These are phyloP conservation scores for Candida odintsovae DNA, from an alignment of 805 yeast species.

Conservation along the genomic window DNA sequence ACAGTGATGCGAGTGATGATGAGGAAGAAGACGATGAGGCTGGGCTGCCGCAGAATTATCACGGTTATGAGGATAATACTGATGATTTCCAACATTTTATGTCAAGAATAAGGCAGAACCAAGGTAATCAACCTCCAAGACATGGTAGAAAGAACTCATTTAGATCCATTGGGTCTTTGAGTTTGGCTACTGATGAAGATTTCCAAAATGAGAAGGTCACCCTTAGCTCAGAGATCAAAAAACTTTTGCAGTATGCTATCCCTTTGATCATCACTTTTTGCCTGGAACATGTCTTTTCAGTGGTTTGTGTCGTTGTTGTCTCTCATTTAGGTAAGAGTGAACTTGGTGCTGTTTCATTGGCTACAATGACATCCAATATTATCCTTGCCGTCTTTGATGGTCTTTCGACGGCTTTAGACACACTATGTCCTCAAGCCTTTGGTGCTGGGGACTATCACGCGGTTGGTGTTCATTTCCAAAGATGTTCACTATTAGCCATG, in stretches of 20 bases:
- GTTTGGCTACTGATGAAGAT: slow-evolving; percentile 18
- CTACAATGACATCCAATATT: slow-evolving; percentile 78
- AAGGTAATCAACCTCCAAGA: neutral
- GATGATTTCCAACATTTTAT: slow-evolving; percentile 18
- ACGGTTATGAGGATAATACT: slow-evolving; percentile 20
- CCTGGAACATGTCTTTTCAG: slow-evolving; percentile 50
- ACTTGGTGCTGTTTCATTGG: slow-evolving; percentile 78
- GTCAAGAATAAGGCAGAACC: slow-evolving; percentile 18
- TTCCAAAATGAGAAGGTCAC: slow-evolving; percentile 31
- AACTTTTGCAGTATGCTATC: slow-evolving; percentile 38
- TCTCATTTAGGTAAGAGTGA: slow-evolving; percentile 80
- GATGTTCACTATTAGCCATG: slow-evolving; percentile 52
- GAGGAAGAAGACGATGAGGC: slow-evolving; percentile 11
- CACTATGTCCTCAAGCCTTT: slow-evolving; percentile 79
- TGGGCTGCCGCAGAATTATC: slow-evolving; percentile 9
- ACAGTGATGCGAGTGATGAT: slow-evolving; percentile 16
- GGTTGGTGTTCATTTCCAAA: slow-evolving; percentile 72
- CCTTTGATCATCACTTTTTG: slow-evolving; percentile 56
- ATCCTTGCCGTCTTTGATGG: slow-evolving; percentile 80
- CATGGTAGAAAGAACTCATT: slow-evolving; percentile 14
- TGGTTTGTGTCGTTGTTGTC: slow-evolving; percentile 58
- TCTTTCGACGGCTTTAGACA: slow-evolving; percentile 74
- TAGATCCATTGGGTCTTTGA: slow-evolving; percentile 18
- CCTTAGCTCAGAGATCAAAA: slow-evolving; percentile 28
- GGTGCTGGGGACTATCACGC: slow-evolving; percentile 67